These are phyloP conservation scores for Evernia prunastri DNA, from an alignment of 495 filamentous ascomycete genomes.

Conservation along the genomic window DNA sequence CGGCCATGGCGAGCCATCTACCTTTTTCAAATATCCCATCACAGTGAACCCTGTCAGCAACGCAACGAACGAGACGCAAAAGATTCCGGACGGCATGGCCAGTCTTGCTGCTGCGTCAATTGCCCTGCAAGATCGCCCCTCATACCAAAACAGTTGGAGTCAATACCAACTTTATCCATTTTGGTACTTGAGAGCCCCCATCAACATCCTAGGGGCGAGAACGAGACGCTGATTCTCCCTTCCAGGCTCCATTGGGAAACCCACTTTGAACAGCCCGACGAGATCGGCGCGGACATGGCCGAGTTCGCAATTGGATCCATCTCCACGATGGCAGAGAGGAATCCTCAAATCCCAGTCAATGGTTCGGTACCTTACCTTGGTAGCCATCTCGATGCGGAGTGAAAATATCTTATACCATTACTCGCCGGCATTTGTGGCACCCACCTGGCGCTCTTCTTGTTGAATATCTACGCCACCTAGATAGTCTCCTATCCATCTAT, in stretches of 20 bases:
- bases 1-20: background rate
- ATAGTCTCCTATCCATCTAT: no score
- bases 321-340: conserved; percentile 17
- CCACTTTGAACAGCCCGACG: background rate
- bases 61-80: background rate
- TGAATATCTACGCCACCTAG: background rate
- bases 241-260: conserved; percentile 12
- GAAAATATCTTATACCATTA: conserved; percentile 15
- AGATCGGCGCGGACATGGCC: conserved; percentile 22
- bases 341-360: conserved; percentile 1
- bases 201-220: background rate
- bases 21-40: conserved; percentile 22
- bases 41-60: conserved; percentile 13
- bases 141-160: background rate
- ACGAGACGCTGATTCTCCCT: background rate
- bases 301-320: conserved; percentile 24
- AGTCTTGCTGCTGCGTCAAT: conserved; percentile 22
- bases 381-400: conserved; percentile 11
- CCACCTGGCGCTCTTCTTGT: conserved; percentile 14
- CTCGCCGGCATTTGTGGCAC: conserved; percentile 6
- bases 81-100: conserved; percentile 16
- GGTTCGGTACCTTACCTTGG: conserved; percentile 18
- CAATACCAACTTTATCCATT: conserved; percentile 20
- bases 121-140: conserved; percentile 18
- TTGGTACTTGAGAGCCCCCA: conserved; percentile 1